Base-by-base conservation (phyloP, 768 basidiomycete species). In the Boletus vermiculosoides region DNA sequence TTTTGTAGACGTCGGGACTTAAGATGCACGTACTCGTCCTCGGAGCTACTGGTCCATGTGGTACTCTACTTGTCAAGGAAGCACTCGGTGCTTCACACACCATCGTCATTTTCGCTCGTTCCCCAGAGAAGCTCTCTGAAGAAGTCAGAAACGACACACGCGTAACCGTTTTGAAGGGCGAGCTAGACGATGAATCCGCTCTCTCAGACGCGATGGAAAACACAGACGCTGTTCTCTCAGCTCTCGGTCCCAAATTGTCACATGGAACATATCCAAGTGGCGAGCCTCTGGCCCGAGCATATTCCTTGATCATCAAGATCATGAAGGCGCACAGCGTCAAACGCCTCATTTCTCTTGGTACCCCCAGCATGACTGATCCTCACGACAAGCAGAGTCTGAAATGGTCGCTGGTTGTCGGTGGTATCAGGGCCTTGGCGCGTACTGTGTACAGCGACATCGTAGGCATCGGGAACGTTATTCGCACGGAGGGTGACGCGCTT, bases 401-500 rank as follows among this genome's bases (percentile, higher is more conserved):
- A n/a, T 65, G 64, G 60, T 64, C 71, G 4, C 62, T 71, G 12
- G 67, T 87, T 41, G 75, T 85, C 36, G 68, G 53, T 20, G 54
- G 56, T 25, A 65, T 69, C 41, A 71, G 71, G 9, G 65, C 75
- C 4, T 33, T 84, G 45, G 83, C 81, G 0, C 72, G 73, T 36
- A 77, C 73, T 46, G 84, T 85, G n/a, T 92, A 87, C 66, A 80
- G 77, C 36, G 89, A 90, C 51, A 75, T 91, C 28, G 82, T 86
- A 10, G 84, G 80, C 1, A 78, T 87, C 53, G 88, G 85, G 18
- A 75, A 85, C 47, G 75, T 72, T 15, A 75, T 89, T 36, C 76
- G 82, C 12, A 71, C 68, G 15, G 71, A 80, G 56, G 79, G 79
- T 13, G 73, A 73, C 0, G 76, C 80, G 20, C 63, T 88, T 18